These are phyloP conservation scores for Nothophaeocryptopus gaeumannii DNA, from an alignment of 2,329 filamentous ascomycete species.

Conservation along the genomic window DNA sequence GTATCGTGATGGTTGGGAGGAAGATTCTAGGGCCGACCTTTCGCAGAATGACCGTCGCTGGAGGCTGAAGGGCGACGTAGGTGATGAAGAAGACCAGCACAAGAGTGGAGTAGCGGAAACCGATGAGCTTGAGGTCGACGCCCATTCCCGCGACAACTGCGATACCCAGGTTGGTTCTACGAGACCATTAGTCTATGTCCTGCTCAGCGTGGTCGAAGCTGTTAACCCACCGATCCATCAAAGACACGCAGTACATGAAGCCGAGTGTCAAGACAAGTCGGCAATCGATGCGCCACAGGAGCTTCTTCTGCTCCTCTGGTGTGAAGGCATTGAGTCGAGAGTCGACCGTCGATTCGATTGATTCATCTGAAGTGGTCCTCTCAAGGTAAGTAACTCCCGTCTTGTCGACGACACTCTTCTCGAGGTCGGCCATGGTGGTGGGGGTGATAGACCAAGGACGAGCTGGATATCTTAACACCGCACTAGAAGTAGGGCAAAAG, in stretches of 20 bases:
- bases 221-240: constrained; percentile 35
- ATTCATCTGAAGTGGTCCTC: constrained; percentile 28
- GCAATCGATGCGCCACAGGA: constrained; percentile 67
- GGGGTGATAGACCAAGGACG: background rate
- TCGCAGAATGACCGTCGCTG: constrained; percentile 66
- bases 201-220: no score
- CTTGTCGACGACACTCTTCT: constrained; percentile 33
- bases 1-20: constrained; percentile 41
- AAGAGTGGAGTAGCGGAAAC: constrained; percentile 41
- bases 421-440: constrained; percentile 21
- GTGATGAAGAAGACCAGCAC: constrained; percentile 72
- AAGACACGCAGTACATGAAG: constrained; percentile 37
- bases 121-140: constrained; percentile 33
- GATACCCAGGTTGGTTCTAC: constrained; percentile 33
- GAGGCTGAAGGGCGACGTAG: constrained; percentile 69
- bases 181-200: background rate
- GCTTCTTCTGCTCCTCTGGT: constrained; percentile 61
- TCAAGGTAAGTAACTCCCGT: constrained; percentile 22
- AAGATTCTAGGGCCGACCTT: constrained; percentile 54
- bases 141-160: constrained; percentile 37
- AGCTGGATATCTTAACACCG: background rate
- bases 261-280: constrained; percentile 49
- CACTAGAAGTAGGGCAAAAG: no score
- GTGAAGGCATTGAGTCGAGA: constrained; percentile 47
- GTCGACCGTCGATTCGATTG: constrained; percentile 24